Base-by-base conservation (phyloP, 768 basidiomycete species). In the Auriscalpium orientale region DNA sequence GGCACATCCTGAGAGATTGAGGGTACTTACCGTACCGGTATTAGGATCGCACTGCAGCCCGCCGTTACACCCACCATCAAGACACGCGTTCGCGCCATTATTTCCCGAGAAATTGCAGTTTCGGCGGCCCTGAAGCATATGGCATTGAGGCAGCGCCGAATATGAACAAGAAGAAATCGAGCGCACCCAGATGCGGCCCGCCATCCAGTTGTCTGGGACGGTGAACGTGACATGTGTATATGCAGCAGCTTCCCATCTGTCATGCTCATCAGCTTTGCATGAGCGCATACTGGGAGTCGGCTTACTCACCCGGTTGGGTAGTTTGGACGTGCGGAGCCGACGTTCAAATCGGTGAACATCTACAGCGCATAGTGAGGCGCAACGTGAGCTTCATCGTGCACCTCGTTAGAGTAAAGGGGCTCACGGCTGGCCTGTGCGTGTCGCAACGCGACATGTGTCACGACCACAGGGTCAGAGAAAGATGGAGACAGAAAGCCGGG, bases 11-110 rank as follows among this genome's bases (percentile, higher is more conserved):
- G 28, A 28, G 11, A 47, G 15, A 7, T 21, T 34, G 40, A 33
- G 15, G 33, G 37, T 13, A 10, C 65, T 51, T 59, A 77, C 77
- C 28, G 82, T 82, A 46, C 80, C 84, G 35, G 75, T 76, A 40
- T 64, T 63, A 11, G 72, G 58, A 62, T 78, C 79, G 58, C 87
- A 87, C 11, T 72, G 62, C 9, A 89, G 70, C 38, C 86, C 87
- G 15, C 87, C 86, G 56, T 82, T 84, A 64, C 86, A 88, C 49
- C 84, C 84, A 43, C 86, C 87, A 54, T 76, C 74, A 18, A 81
- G 59, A 60, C 86, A 89, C 13, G 82, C 81, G 59, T 76, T 82
- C 4, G 70, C 71, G 21, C 78, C 81, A n/a, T 74, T 75, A 62
- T 76, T 75, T 44, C 59, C 70, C 52, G 68, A 71, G 64, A 88